phyloP scores from a whole-genome alignment of 148 eudicot species.

The Selenicereus undatus region DNA sequence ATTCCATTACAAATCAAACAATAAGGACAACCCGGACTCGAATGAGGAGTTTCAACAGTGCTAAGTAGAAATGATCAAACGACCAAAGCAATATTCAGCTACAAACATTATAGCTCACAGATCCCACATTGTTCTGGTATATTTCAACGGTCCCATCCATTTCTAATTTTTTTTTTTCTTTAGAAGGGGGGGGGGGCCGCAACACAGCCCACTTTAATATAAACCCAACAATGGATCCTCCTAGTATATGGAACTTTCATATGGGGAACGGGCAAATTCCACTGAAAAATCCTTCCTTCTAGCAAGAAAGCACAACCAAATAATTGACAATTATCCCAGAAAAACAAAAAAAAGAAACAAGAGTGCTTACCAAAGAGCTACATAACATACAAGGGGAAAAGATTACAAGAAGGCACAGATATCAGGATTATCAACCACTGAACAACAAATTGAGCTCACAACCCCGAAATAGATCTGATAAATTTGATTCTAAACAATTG shows the following conservation, averaged over 20 bases:
- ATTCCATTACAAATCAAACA: neutral
- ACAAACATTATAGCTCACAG: neutral
- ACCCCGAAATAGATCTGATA: neutral
- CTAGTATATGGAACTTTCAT: too few species aligned
- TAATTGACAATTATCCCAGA: neutral
- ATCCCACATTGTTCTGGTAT: neutral
- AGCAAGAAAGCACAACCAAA: neutral
- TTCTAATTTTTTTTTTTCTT: too few species aligned
- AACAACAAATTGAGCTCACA: neutral
- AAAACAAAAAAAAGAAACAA: neutral
- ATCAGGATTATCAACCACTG: neutral
- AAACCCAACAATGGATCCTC: neutral
- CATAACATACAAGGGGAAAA: neutral
- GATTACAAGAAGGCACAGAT: neutral
- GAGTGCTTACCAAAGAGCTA: too few species aligned
- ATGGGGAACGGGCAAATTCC: neutral
- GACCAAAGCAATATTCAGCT: neutral
- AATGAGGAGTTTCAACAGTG: neutral
- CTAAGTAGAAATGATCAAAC: neutral
- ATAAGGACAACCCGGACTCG: neutral
- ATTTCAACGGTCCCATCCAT: neutral
- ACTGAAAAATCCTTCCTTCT: neutral
- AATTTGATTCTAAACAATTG: neutral
- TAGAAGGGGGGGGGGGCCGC: too few species aligned
- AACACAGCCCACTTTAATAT: neutral